Percentiles rank a stretch among this genome's conserved stretches.
Conservation (phyloP, 345 rosid genomes). For the thale cress (Arabidopsis thaliana) region TAIR10.1 NC_003071.7:13466501-13467000, state of each 20-base stretch:
- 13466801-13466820: conserved; percentile 76
- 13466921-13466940: conserved; percentile 14
- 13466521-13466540: conserved; percentile 96
- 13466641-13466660: neutral
- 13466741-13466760: conserved; percentile 88
- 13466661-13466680: conserved; percentile 5
- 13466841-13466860: conserved; percentile 93
- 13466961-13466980: conserved; percentile 7
- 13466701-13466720: conserved; percentile 95
- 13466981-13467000: neutral
- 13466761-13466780: conserved; percentile 93
- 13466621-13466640: conserved; percentile 85
- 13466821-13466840: conserved; percentile 95
- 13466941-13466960: conserved; percentile 9
- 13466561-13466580: conserved; percentile 95
- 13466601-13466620: conserved; percentile 94
- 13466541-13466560: conserved; percentile 91
- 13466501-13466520: conserved; percentile 81
- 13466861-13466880: conserved; percentile 97
- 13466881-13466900: conserved; percentile 40
- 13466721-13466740: conserved; percentile 83
- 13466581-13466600: conserved; percentile 99
- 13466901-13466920: conserved; percentile 20
- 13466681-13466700: conserved; percentile 2
- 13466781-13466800: conserved; percentile 92